Base-by-base conservation (phyloP, 2,329 filamentous ascomycete genomes). In the Microdochium bolleyi region DNA sequence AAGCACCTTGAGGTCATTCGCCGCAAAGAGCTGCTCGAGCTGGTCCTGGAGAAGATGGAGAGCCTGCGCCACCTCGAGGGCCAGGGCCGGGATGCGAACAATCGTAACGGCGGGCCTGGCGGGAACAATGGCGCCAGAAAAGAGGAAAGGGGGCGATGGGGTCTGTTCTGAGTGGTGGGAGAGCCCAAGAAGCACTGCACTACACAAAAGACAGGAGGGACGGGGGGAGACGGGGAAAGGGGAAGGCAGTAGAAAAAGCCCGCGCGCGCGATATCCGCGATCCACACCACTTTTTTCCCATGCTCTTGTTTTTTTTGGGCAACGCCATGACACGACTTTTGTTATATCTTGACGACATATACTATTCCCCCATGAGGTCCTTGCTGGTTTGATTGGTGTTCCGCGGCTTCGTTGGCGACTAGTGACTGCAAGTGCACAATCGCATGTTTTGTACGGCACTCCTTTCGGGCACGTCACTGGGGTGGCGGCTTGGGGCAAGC, bases 11-110 rank as follows among this genome's bases (percentile, higher is more conserved):
- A 99, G 61, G 85, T 97, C 24, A 95, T 97, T 59, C 82, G 85
- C 57, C 80, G 92, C 58, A 99, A 99, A 71, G 92, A 96, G 63
- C 77, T 96, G 54, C 79, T 99, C 3, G 92, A 99, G 73, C 76
- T 96, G 53, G 94, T 96, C 4, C 76, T 99, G 27, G 87, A 90
- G 66, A 97, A 99, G 78, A 97, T 99, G 82, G 92, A 97, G 67
- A 87, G 89, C 54, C 71, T 99, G 62, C 79, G 89, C 54, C 87
- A 92, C 62, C 75, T 99, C 9, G 92, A 97, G 63, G 85, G 86
- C 10, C 76, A 87, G 52, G 85, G 86, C 10, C 76, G 87, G 52
- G 86, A 87, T 21, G 64, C 62, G 50, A 61, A 22, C 63, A 51
- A 54, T 54, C 34, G 58, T 49, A 30, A 64, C 64, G 54, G 56